Conservation (phyloP, 352 stramenopile genomes). For the Globisporangium paroecandrum region DNA sequence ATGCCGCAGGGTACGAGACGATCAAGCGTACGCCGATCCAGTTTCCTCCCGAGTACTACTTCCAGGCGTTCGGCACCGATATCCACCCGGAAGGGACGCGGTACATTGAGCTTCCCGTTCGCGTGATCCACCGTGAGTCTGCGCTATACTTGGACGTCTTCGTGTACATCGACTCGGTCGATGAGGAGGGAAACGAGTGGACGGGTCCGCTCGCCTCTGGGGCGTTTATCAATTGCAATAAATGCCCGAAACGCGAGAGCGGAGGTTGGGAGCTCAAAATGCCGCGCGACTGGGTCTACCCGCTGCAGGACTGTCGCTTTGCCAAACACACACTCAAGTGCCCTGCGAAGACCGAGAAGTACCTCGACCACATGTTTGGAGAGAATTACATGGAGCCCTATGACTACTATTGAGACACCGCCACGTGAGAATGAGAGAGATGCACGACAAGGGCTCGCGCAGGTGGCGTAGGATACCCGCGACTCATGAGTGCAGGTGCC, state of each 20-base stretch:
- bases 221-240: slow-evolving; percentile 22
- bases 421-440: too few relatives aligned
- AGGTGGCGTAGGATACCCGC: too few relatives aligned
- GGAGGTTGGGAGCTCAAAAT: slow-evolving; percentile 19
- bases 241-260: slow-evolving; percentile 8
- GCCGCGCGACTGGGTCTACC: slow-evolving; percentile 26
- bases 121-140: slow-evolving; percentile 21
- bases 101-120: slow-evolving; percentile 24
- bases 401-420: too few relatives aligned
- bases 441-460: too few relatives aligned
- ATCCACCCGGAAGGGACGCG: slow-evolving; percentile 17
- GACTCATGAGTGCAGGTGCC: too few relatives aligned
- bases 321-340: slow-evolving; percentile 21
- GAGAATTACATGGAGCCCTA: too few relatives aligned
- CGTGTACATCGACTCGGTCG: slow-evolving; percentile 22
- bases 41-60: slow-evolving; percentile 19
- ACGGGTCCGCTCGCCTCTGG: slow-evolving; percentile 20
- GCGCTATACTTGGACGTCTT: slow-evolving; percentile 35
- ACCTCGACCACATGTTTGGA: slow-evolving; percentile 28
- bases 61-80: slow-evolving; percentile 21
- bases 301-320: slow-evolving; percentile 22
- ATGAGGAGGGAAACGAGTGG: slow-evolving; percentile 5
- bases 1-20: slow-evolving; percentile 13
- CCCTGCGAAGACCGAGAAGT: slow-evolving; percentile 19
- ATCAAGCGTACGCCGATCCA: slow-evolving; percentile 17